phyloP scores from a whole-genome alignment of 2,329 filamentous ascomycete genomes.

The Pseudofabraea citricarpa region DNA sequence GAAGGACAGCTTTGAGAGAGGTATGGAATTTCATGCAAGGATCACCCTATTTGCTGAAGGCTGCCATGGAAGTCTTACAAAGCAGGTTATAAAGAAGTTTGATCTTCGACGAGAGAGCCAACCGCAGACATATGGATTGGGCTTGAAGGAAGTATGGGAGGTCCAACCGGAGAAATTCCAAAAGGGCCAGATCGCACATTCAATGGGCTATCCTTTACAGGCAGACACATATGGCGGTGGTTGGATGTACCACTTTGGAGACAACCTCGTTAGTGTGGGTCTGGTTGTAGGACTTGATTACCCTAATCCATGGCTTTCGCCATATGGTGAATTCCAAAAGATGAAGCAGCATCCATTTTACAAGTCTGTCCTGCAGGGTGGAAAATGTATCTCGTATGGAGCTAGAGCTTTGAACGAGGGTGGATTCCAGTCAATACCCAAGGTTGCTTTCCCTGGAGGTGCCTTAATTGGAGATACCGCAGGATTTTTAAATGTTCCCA shows the following conservation, averaged over 20 bases:
- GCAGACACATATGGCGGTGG: slow-evolving; percentile 90
- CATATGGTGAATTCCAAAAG: slow-evolving; percentile 96
- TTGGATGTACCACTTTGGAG: slow-evolving; percentile 99
- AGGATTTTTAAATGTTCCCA: slow-evolving; percentile 94
- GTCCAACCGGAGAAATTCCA: slow-evolving; percentile 88
- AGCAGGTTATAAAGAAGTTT: slow-evolving; percentile 92
- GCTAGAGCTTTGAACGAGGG: slow-evolving; percentile 90
- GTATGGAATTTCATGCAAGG: slow-evolving; percentile 96
- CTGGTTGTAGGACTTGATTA: slow-evolving; percentile 94
- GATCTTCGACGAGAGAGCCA: slow-evolving; percentile 85
- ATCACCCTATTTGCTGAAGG: slow-evolving; percentile 92
- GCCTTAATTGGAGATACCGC: slow-evolving; percentile 95
- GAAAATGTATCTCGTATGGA: slow-evolving; percentile 95
- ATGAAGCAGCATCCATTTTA: slow-evolving; percentile 97
- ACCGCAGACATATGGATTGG: slow-evolving; percentile 91
- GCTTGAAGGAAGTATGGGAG: slow-evolving; percentile 97
- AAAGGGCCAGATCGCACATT: slow-evolving; percentile 79
- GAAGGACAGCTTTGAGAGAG: slow-evolving; percentile 88
- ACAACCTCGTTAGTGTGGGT: slow-evolving; percentile 90
- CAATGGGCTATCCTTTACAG: slow-evolving; percentile 87
- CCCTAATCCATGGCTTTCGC: slow-evolving; percentile 91
- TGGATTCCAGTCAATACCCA: slow-evolving; percentile 95
- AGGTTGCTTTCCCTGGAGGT: slow-evolving; percentile 92
- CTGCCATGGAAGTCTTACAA: slow-evolving; percentile 91
- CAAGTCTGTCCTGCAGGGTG: slow-evolving; percentile 80